Evolutionary conservation across 108 stramenopile genomes (phyloP), one percentile per base, ranked within the genome.

Genomic region (Cylindrotheca closterium): DNA sequence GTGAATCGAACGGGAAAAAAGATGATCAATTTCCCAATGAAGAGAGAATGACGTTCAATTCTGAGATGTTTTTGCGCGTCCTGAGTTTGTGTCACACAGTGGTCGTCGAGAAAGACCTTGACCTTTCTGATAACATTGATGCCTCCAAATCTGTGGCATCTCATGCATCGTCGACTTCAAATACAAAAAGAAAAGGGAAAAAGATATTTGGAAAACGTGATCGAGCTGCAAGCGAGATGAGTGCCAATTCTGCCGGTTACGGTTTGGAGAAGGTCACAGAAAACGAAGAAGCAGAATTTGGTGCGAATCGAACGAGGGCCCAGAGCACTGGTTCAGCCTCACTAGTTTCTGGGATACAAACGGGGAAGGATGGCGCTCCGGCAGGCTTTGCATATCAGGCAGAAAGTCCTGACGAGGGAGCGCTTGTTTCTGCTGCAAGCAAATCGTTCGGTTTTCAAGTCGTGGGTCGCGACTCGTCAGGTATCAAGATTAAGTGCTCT

Each of bases 71-170:
- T 61, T 67, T 95, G 12, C 78, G 91, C 15, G 86, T 92, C n/a
- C 74, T 96, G 89, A 82, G 84, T 51, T 74, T 94, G 30, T 96
- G 95, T 53, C 92, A 96, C 77, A 96, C 95, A 19, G 95, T 96
- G 30, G 91, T 96, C 19, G 89, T 93, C 1, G 95, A 96, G 61
- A 89, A 92, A 37, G 88, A 91, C 70, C 58, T 84, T 3, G 90
- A 84, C 61, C 33, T 65, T 50, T 66, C 61, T 21, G 47, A 64
- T 25, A 48, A 63, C 12, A 73, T 73, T 51, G 55, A 62, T 45
- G 52, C 58, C 1, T 47, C 59, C 3, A 60, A 45, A 15, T 63
- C 61, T 22, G 58, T 52, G 1, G 30, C 56, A 10, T 64, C 63
- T n/a, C 63, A 54, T 5, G 51, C 30, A 42, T 64, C 63, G 23